These are phyloP conservation scores for Ogataea trehaloabstinens DNA, from an alignment of 805 yeast genomes.

Conservation along the genomic window DNA sequence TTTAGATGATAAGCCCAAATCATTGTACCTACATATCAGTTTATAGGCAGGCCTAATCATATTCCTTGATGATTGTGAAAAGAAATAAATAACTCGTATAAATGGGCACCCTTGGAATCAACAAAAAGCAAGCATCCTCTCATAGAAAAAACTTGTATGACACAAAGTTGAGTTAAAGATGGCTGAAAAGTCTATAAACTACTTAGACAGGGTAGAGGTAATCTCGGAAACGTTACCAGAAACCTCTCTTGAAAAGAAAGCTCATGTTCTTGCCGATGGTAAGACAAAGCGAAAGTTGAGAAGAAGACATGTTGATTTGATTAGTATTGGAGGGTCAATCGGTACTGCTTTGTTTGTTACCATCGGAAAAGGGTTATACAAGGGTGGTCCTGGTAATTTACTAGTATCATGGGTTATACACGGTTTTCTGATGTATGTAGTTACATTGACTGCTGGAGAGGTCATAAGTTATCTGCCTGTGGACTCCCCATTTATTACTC, in stretches of 20 bases:
- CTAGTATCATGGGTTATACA: conserved; percentile 65
- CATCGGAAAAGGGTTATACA: conserved; percentile 59
- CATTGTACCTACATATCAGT: too few relatives aligned
- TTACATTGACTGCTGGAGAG: conserved; percentile 74
- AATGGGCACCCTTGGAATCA: too few relatives aligned
- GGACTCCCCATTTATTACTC: conserved; percentile 70
- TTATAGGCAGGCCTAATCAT: too few relatives aligned
- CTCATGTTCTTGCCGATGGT: conserved; percentile 12
- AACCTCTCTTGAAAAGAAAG: neutral
- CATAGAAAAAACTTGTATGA: too few relatives aligned
- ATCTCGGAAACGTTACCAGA: neutral
- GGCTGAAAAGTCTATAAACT: too few relatives aligned
- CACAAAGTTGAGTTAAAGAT: too few relatives aligned
- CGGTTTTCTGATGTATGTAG: conserved; percentile 62
- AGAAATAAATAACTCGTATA: too few relatives aligned
- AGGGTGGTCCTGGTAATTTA: conserved; percentile 70
- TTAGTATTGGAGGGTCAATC: conserved; percentile 79
- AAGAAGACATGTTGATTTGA: conserved; percentile 67
- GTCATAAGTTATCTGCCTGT: conserved; percentile 76
- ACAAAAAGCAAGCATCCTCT: too few relatives aligned
- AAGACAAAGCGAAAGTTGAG: conserved; percentile 17
- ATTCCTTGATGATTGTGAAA: too few relatives aligned
- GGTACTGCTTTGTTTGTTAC: conserved; percentile 80
- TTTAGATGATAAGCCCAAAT: too few relatives aligned
- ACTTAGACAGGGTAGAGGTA: neutral